phyloP scores from a whole-genome alignment of 2,329 filamentous ascomycete genomes.

The Xylariaceae sp. region DNA sequence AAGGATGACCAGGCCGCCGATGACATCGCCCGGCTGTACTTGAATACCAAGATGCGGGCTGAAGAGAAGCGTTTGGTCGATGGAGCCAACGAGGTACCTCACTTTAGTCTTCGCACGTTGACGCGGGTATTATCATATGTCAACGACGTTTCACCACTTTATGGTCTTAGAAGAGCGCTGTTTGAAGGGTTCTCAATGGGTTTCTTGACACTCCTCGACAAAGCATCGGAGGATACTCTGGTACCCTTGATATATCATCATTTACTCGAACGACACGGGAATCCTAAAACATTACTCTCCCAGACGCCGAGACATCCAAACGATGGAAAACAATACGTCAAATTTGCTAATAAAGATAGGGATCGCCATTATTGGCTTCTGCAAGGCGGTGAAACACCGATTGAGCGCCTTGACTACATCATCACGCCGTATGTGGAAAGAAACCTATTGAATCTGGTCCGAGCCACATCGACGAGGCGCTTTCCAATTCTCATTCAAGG shows the following conservation, averaged over 20 bases:
- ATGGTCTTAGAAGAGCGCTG: slow-evolving; percentile 78
- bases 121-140: slow-evolving; percentile 89
- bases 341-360: slow-evolving; percentile 62
- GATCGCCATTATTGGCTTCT: slow-evolving; percentile 85
- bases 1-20: slow-evolving; percentile 70
- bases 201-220: slow-evolving; percentile 84
- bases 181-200: slow-evolving; percentile 98
- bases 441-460: slow-evolving; percentile 89
- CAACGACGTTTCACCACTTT: slow-evolving; percentile 75
- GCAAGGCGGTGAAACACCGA: slow-evolving; percentile 62
- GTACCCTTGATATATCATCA: slow-evolving; percentile 76
- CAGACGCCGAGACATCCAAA: slow-evolving; percentile 73
- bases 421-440: slow-evolving; percentile 92
- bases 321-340: slow-evolving; percentile 74
- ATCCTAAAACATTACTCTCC: slow-evolving; percentile 68
- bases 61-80: slow-evolving; percentile 85
- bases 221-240: slow-evolving; percentile 74
- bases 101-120: slow-evolving; percentile 93
- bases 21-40: slow-evolving; percentile 82
- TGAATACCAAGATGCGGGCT: slow-evolving; percentile 78
- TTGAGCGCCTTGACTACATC: slow-evolving; percentile 86
- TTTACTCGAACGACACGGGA: slow-evolving; percentile 67
- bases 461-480: slow-evolving; percentile 84
- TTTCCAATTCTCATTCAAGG: slow-evolving; percentile 96
- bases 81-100: slow-evolving; percentile 90